Base-by-base conservation (phyloP, 78 protist genomes). In the Dictyostelium purpureum region DNA sequence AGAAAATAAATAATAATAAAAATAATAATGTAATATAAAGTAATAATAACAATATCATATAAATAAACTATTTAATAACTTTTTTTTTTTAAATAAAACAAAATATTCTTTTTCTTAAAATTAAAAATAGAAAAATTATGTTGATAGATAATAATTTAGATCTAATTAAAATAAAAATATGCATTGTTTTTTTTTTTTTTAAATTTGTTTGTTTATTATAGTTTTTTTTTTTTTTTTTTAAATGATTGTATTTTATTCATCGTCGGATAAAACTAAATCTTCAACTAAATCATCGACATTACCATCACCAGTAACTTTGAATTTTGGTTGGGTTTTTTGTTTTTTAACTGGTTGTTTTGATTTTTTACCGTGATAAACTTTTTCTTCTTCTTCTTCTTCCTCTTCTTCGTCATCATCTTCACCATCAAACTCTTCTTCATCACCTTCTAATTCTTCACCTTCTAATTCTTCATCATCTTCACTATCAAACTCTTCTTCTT, bases 251-350 rank as follows among this genome's bases (percentile, higher is more conserved):
- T n/a, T 69, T 81, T 81, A 83, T 83, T 83, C 80, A 14, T 85
- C 66, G n/a, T 85, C 92, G 10, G 92, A 85, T 37, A 85, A 73
- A 56, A 52, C 47, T 56, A 85, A 61, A 73, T 85, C 92, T n/a
- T 85, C 92, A 35, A 85, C 92, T 21, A 73, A 24, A 74, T 85
- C 92, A 19, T 73, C 92, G 21, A 2, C 38, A 45, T 54, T 69
- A 73, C 40, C 35, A 28, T 70, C 74, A 19, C 49, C 18, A 18
- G 12, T 35, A 31, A 40, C 43, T 56, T 38, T 28, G 42, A 38
- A 33, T 51, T 75, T 75, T 75, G 61, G 61, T 51, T 82, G 69
- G 35, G 65, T 80, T 38, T 65, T 38, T 65, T 21, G 49, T 79
- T 31, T 79, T 81, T 65, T 38, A 63, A 37, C 43, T 78, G 51